Base-by-base conservation (phyloP, 1,284 basidiomycete species). In the Hymenochaete sp. region DNA sequence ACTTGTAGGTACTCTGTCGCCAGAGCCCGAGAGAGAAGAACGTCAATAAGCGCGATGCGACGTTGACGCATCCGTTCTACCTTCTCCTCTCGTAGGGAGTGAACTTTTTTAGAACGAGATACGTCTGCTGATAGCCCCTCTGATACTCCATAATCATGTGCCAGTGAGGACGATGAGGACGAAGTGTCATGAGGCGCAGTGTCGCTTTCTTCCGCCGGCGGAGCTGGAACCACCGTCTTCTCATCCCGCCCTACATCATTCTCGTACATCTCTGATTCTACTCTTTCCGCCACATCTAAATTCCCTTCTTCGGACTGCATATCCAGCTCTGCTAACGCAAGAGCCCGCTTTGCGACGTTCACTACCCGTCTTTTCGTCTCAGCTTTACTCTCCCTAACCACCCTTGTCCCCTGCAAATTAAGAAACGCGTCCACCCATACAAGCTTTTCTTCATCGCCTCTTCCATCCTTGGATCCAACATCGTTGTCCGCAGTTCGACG, bases 391-490 rank as follows among this genome's bases (percentile, higher is more conserved):
- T 31, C 24, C 14, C 25, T 8, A 41, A 19, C 26, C 9, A 44
- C 9, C 16, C 16, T 27, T 21, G 22, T 19, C 2, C 29, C 41
- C 19, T 32, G 39, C 14, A 48, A 18, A 28, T 44, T 35, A 2
- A 50, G 38, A 40, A 50, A 50, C 16, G 38, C 19, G 5, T 32
- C 35, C 9, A 36, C 44, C 48, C 48, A 50, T 6, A 38, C n/a
- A 18, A 21, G 33, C 22, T 14, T 10, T 27, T n/a, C n/a, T n/a
- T n/a, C n/a, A n/a, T n/a, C n/a, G n/a, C n/a, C n/a, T n/a, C n/a
- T n/a, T n/a, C n/a, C n/a, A n/a, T n/a, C n/a, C n/a, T n/a, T n/a
- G n/a, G n/a, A n/a, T n/a, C n/a, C n/a, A n/a, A n/a, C n/a, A n/a
- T n/a, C n/a, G n/a, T n/a, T n/a, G n/a, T n/a, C n/a, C n/a, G n/a